phyloP scores from a whole-genome alignment of 306 rosid species.

The Vigna unguiculata region DNA sequence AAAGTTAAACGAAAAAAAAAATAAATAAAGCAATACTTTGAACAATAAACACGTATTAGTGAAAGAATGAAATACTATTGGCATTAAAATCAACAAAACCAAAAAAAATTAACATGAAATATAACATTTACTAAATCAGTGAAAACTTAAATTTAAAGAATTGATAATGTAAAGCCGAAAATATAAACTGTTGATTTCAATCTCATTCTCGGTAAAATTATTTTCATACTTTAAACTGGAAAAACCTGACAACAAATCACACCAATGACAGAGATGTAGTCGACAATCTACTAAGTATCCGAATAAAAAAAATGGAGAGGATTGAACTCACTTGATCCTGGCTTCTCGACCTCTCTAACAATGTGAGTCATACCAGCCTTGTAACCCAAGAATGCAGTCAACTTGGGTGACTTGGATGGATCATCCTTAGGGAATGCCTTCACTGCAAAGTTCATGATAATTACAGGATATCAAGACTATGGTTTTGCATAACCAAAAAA shows the following conservation, averaged over 20 bases:
- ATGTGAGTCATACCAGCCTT: constrained; percentile 96
- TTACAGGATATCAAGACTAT: background rate
- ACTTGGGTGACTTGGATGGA: constrained; percentile 64
- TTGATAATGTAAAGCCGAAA: too few species aligned
- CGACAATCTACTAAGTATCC: too few species aligned
- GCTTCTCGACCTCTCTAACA: constrained; percentile 87
- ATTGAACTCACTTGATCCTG: constrained; percentile 68
- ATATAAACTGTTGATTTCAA: background rate
- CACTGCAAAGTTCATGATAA: constrained; percentile 52
- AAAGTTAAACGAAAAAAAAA: background rate
- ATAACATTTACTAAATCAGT: background rate
- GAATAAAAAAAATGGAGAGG: background rate
- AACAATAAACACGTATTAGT: too few species aligned
- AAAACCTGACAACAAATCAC: too few species aligned
- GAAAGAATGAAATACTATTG: background rate
- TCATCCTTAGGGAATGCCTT: constrained; percentile 94
- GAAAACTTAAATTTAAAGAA: background rate
- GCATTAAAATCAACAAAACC: background rate
- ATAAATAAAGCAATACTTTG: too few species aligned
- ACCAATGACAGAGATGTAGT: too few species aligned
- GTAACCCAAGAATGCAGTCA: constrained; percentile 82
- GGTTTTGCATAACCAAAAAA: background rate
- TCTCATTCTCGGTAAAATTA: too few species aligned
- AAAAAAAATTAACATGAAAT: background rate
- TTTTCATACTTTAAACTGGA: too few species aligned